Evolutionary conservation across 2,329 filamentous ascomycete genomes (phyloP).

Genomic region (Colletotrichum kahawae): DNA sequence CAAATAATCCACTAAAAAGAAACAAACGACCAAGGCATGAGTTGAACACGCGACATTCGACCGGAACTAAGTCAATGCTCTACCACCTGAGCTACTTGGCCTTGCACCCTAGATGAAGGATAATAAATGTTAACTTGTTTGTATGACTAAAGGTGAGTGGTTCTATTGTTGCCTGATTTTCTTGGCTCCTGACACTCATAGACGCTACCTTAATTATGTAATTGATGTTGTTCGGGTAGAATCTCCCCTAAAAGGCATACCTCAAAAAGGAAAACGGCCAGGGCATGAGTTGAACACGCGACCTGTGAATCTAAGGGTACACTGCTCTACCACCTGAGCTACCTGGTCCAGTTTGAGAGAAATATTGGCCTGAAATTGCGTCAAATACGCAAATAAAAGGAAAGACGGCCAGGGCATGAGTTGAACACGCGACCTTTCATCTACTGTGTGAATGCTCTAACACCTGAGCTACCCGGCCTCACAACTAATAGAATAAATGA

Average conservation of each 20-base stretch:
- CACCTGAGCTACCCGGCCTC: background rate
- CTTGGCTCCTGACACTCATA: background rate
- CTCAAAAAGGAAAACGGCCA: background rate
- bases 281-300: background rate
- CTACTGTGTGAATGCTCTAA: background rate
- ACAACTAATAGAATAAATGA: background rate
- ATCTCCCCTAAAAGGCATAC: background rate
- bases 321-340: background rate
- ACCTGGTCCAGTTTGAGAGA: background rate
- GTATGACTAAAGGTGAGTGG: background rate
- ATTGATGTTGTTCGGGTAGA: background rate
- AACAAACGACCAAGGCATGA: background rate
- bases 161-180: background rate
- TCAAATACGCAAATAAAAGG: background rate
- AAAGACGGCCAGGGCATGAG: background rate
- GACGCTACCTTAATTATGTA: background rate
- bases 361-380: accelerated
- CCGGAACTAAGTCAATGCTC: background rate
- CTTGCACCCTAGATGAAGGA: background rate
- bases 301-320: background rate
- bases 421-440: background rate
- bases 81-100: background rate
- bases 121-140: background rate
- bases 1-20: background rate
- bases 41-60: background rate